Base-by-base conservation (phyloP, 768 basidiomycete genomes). In the Chalciporus chontae region DNA sequence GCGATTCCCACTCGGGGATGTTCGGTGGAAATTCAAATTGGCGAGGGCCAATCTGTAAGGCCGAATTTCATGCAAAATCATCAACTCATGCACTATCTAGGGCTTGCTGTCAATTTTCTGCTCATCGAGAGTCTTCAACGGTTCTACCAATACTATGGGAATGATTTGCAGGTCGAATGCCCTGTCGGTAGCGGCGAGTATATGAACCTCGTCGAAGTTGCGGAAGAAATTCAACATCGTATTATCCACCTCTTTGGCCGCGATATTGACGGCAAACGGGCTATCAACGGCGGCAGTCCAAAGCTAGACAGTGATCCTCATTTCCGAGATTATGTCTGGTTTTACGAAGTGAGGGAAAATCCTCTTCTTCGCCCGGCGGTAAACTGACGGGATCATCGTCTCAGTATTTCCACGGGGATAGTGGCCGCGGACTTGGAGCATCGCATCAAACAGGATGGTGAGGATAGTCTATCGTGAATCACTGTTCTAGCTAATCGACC, bases 381-480 rank as follows among this genome's bases (percentile, higher is more conserved):
- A 10, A 2, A 8, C 52, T 51, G 27, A 66, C 26, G 8, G 10
- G 7, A 27, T 31, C 41, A 32, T 41, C 19, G 26, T 24, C 5
- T 19, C 56, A 94, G 88, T 97, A 87, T 74, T 98, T 98, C 84
- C 89, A 97, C 66, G 95, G 84, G 13, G 93, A 99, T 58, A 84
- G 77, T 49, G 96, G 96, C 17, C 80, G 84, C 50, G 96, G 96
- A 17, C 77, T 99, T 11, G 96, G 96, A 36, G 96, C 95, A 3
- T 96, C 94, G 5, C 96, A 99, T 71, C 96, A 99, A 69, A 97
- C 94, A 53, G 96, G 96, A 58, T 99, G 95, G 94, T 86, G 62
- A 69, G 77, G 55, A 29, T 40, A 2, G 19, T 34, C 6, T 14
- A 26, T 13, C 21, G 14, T 17, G 19, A 13, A 31, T 26, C 8